Conservation (phyloP, 768 basidiomycete genomes). For the Obba rivulosa region DNA sequence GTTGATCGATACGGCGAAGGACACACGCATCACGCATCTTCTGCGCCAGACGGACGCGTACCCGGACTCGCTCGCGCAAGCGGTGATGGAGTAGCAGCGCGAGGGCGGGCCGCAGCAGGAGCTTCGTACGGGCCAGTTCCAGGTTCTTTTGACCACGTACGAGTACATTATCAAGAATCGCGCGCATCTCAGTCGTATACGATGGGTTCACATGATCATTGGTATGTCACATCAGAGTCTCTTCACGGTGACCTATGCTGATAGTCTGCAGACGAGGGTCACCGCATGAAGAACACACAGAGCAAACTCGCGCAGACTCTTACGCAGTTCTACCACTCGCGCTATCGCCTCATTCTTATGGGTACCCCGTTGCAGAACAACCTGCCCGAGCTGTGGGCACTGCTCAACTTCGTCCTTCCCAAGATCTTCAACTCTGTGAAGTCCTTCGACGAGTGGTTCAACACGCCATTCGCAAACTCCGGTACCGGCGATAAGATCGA, state of each 20-base stretch:
- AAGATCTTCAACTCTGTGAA: constrained; percentile 99
- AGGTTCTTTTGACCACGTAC: constrained; percentile 90
- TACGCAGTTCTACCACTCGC: constrained; percentile 87
- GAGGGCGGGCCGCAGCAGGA: constrained; percentile 71
- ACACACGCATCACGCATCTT: constrained; percentile 96
- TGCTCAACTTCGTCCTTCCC: constrained; percentile 91
- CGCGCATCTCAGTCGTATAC: constrained; percentile 82
- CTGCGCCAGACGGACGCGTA: constrained; percentile 91
- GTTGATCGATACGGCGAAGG: constrained; percentile 97
- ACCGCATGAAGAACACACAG: constrained; percentile 96
- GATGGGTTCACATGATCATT: constrained; percentile 98
- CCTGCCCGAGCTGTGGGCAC: constrained; percentile 90
- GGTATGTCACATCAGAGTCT: constrained; percentile 39
- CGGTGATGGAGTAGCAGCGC: constrained; percentile 88
- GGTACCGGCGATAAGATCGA: constrained; percentile 97
- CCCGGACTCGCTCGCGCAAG: constrained; percentile 91
- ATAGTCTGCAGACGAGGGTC: constrained; percentile 71
- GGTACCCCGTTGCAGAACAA: constrained; percentile 98
- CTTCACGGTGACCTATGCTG: neutral
- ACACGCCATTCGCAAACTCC: constrained; percentile 98
- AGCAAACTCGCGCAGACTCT: constrained; percentile 87
- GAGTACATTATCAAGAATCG: constrained; percentile 98
- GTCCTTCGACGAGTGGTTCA: constrained; percentile 99
- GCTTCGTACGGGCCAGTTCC: constrained; percentile 77
- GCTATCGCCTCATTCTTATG: constrained; percentile 89